A percentile compares a stretch with the other conserved stretches of the same genome.
Evolutionary conservation across 2,329 filamentous ascomycete genomes (phyloP).

Genomic region (Aureobasidium namibiae): DNA sequence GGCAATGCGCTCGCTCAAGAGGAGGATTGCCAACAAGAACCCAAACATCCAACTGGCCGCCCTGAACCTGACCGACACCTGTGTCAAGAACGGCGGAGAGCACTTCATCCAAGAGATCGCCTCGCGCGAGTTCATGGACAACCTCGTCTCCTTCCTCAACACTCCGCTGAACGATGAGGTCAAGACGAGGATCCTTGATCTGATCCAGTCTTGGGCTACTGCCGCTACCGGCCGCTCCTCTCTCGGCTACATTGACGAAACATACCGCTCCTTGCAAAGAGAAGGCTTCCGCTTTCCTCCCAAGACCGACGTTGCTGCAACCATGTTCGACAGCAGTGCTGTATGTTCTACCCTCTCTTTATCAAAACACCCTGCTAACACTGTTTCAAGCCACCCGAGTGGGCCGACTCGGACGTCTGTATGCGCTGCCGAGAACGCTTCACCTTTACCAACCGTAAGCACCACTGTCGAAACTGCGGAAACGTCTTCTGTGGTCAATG

Average conservation of each 20-base stretch:
- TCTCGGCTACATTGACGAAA: conserved; percentile 77
- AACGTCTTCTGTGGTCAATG: conserved; percentile 96
- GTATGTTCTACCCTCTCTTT: conserved; percentile 45
- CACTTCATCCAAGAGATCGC: conserved; percentile 95
- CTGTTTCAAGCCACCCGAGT: conserved; percentile 73
- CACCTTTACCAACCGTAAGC: conserved; percentile 96
- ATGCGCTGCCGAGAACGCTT: conserved; percentile 95
- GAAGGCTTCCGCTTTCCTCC: conserved; percentile 90
- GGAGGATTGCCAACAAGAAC: conserved; percentile 92
- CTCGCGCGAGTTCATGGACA: conserved; percentile 97
- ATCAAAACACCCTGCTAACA: conserved; percentile 4
- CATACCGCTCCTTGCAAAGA: conserved; percentile 70
- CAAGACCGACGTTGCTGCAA: conserved; percentile 77
- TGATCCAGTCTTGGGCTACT: conserved; percentile 88
- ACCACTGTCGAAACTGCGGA: conserved; percentile 95
- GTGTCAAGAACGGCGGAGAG: conserved; percentile 93
- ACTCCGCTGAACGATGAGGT: conserved; percentile 77
- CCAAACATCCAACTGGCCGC: conserved; percentile 93
- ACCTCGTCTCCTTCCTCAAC: conserved; percentile 81
- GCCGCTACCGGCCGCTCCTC: conserved; percentile 80
- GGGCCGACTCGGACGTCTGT: conserved; percentile 95
- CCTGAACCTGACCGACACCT: conserved; percentile 94
- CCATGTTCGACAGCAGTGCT: conserved; percentile 94
- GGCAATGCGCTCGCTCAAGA: conserved; percentile 93
- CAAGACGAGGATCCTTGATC: conserved; percentile 79